A percentile compares a stretch with the other conserved stretches of the same genome.
Conservation (phyloP, 345 rosid genomes). For the Linum trigynum region DNA sequence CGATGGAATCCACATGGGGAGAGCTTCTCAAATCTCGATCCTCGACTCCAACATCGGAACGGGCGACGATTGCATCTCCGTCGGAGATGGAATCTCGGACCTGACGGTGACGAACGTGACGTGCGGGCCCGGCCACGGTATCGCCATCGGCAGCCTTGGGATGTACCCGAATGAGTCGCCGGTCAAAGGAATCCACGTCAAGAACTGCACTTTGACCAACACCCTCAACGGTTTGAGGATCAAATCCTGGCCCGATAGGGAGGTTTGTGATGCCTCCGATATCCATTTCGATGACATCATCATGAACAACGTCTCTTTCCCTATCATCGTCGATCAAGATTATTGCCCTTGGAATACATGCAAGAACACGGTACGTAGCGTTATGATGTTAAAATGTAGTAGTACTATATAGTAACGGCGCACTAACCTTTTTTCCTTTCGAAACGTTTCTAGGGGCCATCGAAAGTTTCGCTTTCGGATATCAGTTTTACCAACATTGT, state of each 20-base stretch:
- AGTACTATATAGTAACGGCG: too few species aligned
- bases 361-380: background rate
- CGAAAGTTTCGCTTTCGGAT: background rate
- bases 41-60: slow-evolving; percentile 31
- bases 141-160: slow-evolving; percentile 41
- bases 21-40: slow-evolving; percentile 28
- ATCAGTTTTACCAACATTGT: background rate
- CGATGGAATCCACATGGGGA: slow-evolving; percentile 62
- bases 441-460: background rate
- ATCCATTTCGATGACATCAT: background rate
- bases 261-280: background rate
- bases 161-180: background rate
- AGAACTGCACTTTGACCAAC: background rate
- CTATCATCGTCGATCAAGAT: background rate
- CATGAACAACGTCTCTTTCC: background rate
- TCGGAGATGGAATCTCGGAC: slow-evolving; percentile 39
- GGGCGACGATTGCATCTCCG: slow-evolving; percentile 57
- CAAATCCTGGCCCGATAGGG: background rate
- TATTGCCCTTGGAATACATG: background rate
- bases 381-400: too few species aligned
- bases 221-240: background rate
- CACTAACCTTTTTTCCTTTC: too few species aligned
- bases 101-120: slow-evolving; percentile 19
- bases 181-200: background rate
- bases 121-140: slow-evolving; percentile 72